A percentile compares a stretch with the other conserved stretches of the same genome.
phyloP scores from a whole-genome alignment of 1,284 basidiomycete genomes.

The Cutaneotrichosporon cutaneum region DNA sequence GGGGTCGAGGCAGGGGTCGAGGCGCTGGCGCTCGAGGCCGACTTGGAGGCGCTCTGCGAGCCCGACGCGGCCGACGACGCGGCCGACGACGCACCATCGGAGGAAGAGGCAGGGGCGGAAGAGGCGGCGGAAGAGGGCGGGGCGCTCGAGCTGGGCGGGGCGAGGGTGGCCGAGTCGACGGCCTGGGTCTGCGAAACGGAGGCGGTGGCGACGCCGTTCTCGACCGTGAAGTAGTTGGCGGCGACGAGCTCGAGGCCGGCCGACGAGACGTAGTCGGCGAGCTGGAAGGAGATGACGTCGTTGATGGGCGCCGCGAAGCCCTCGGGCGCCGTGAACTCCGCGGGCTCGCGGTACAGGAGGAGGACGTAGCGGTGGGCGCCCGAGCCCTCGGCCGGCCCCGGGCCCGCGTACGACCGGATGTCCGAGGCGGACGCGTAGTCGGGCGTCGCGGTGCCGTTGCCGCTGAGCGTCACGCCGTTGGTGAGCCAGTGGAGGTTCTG shows the following conservation, averaged over 20 bases:
- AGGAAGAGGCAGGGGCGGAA: too few species aligned
- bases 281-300: conserved; percentile 62
- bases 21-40: conserved; percentile 11
- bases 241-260: conserved; percentile 48
- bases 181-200: not conserved
- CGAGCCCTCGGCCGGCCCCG: conserved; percentile 64
- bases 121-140: conserved; percentile 2
- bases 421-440: conserved; percentile 13
- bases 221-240: conserved; percentile 72
- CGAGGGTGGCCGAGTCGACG: conserved; percentile 12
- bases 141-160: conserved; percentile 43
- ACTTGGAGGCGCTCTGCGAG: conserved; percentile 10
- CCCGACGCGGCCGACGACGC: conserved; percentile 11
- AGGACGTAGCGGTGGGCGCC: conserved; percentile 65
- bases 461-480: conserved; percentile 60
- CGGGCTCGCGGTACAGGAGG: conserved; percentile 19
- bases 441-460: conserved; percentile 8
- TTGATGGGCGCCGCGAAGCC: conserved; percentile 61
- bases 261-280: conserved; percentile 38
- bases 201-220: conserved; percentile 64
- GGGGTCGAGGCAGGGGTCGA: conserved; percentile 12
- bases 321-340: conserved; percentile 63
- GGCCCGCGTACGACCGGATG: conserved; percentile 67
- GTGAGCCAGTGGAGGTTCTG: conserved; percentile 74
- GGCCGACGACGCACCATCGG: conserved; percentile 34